Conservation (phyloP, 306 rosid genomes). For the Dalbergia cochinchinensis region DNA sequence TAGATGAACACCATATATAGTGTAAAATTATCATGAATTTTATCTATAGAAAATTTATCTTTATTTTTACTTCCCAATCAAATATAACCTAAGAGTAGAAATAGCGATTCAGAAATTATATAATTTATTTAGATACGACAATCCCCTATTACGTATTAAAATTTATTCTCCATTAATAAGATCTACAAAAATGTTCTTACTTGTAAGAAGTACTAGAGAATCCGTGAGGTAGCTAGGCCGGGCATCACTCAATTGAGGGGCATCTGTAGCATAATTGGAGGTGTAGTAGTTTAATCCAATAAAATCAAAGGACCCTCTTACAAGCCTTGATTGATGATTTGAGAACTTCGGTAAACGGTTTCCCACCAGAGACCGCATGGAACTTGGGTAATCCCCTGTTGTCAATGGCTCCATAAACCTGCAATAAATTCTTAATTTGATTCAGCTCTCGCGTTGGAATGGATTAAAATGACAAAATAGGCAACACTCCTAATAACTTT, state of each 20-base stretch:
- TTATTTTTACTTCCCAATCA: no score
- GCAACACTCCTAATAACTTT: background rate
- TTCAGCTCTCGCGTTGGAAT: background rate
- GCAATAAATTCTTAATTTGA: background rate
- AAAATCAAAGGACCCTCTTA: constrained; percentile 45
- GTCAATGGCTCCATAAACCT: constrained; percentile 47
- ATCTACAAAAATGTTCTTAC: constrained; percentile 9
- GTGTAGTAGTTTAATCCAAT: constrained; percentile 48
- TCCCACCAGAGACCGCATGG: constrained; percentile 37
- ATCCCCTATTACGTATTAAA: background rate
- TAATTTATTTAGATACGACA: background rate
- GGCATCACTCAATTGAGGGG: constrained; percentile 16
- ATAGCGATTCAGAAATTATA: no score
- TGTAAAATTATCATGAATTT: no score
- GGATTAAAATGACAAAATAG: background rate
- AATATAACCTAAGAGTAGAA: no score
- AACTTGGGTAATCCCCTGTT: constrained; percentile 34
- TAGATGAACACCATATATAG: no score
- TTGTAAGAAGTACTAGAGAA: constrained; percentile 18
- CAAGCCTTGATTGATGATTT: background rate
- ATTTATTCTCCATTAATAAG: background rate
- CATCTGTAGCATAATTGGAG: constrained; percentile 37
- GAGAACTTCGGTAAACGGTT: constrained; percentile 43
- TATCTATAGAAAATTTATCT: no score
- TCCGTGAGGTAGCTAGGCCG: constrained; percentile 32